Evolutionary conservation across 2,329 filamentous ascomycete species (phyloP).

Genomic region (Ceratocystis albifundus): DNA sequence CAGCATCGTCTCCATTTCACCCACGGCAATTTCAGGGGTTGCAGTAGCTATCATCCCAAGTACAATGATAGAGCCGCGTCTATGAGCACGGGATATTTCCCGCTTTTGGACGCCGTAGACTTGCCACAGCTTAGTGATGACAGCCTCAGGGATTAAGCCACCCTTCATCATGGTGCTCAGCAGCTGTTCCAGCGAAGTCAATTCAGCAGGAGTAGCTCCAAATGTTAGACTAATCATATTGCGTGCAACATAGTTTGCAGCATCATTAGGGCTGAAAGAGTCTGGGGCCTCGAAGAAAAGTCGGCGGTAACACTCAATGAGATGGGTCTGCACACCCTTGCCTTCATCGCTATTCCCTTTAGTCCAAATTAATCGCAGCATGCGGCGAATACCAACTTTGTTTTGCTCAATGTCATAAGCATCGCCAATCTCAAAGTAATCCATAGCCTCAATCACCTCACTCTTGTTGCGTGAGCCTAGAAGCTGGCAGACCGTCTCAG

Average conservation of each 20-base stretch:
- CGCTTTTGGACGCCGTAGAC: constrained; percentile 90
- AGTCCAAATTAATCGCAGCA: constrained; percentile 97
- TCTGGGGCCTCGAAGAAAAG: constrained; percentile 94
- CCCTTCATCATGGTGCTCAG: constrained; percentile 96
- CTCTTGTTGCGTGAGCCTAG: constrained; percentile 94
- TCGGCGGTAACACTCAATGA: constrained; percentile 92
- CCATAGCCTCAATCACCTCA: constrained; percentile 97
- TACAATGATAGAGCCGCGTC: constrained; percentile 88
- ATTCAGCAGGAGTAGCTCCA: constrained; percentile 82
- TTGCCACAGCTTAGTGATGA: constrained; percentile 90
- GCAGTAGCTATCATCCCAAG: constrained; percentile 93
- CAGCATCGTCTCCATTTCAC: constrained; percentile 89
- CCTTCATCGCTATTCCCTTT: constrained; percentile 99
- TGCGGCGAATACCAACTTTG: constrained; percentile 81
- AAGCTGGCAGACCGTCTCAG: constrained; percentile 69
- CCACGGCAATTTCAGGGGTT: constrained; percentile 82
- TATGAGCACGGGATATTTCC: constrained; percentile 83
- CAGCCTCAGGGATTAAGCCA: constrained; percentile 70
- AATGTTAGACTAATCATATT: constrained; percentile 99
- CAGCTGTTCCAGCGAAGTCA: constrained; percentile 90
- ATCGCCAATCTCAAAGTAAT: constrained; percentile 91
- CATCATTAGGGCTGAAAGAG: constrained; percentile 74
- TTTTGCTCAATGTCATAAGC: constrained; percentile 94
- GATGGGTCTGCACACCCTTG: constrained; percentile 90
- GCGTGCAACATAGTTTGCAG: constrained; percentile 86